A percentile compares a stretch with the other conserved stretches of the same genome.
phyloP scores from a whole-genome alignment of 306 rosid genomes.

The Vigna angularis region DNA sequence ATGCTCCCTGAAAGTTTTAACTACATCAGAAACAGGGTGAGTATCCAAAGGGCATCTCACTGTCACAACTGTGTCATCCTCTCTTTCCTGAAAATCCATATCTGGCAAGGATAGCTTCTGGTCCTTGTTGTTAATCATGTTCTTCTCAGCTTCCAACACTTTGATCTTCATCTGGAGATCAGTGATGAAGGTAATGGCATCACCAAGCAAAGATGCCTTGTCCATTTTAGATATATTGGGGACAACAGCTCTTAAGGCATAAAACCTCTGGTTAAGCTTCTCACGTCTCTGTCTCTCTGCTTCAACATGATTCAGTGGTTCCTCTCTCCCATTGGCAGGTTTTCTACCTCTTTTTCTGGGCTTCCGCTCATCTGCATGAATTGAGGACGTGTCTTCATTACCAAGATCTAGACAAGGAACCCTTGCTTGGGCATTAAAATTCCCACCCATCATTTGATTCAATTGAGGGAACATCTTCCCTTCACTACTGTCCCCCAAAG shows the following conservation, averaged over 20 bases:
- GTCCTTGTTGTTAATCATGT: slow-evolving; percentile 54
- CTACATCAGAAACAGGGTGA: slow-evolving; percentile 80
- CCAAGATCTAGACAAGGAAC: slow-evolving; percentile 62
- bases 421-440: slow-evolving; percentile 64
- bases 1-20: slow-evolving; percentile 67
- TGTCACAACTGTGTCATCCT: slow-evolving; percentile 77
- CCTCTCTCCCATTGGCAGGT: slow-evolving; percentile 96
- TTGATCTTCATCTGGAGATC: slow-evolving; percentile 87
- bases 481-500: slow-evolving; percentile 60
- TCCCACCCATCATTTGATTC: slow-evolving; percentile 62
- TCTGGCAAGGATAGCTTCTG: slow-evolving; percentile 56
- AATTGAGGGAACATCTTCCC: slow-evolving; percentile 68
- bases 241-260: slow-evolving; percentile 89
- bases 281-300: slow-evolving; percentile 95
- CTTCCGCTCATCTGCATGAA: slow-evolving; percentile 77
- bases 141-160: slow-evolving; percentile 81
- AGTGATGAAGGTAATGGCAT: slow-evolving; percentile 82
- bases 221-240: slow-evolving; percentile 97
- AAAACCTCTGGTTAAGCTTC: slow-evolving; percentile 93
- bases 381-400: slow-evolving; percentile 65
- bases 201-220: slow-evolving; percentile 94
- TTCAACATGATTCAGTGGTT: slow-evolving; percentile 90
- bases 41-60: slow-evolving; percentile 72
- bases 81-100: slow-evolving; percentile 77
- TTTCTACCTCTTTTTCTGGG: slow-evolving; percentile 94